Evolutionary conservation across 495 filamentous ascomycete genomes (phyloP).

Genomic region (Hypoxylon subgilvum): DNA sequence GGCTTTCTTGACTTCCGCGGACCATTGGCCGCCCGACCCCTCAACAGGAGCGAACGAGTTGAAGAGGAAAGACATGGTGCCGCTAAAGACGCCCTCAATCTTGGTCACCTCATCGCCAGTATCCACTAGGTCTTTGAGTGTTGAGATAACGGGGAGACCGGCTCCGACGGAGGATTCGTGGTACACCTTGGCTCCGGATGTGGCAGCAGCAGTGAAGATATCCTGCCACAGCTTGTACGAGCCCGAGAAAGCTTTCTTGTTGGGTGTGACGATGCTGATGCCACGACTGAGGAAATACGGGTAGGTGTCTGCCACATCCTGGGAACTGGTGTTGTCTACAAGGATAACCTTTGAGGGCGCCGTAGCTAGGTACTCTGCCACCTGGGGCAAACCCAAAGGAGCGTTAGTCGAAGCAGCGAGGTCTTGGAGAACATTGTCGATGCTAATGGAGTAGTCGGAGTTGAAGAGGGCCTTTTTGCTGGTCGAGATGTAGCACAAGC

Average conservation of each 20-base stretch:
- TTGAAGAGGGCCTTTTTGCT: conserved; percentile 78
- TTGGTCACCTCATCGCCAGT: conserved; percentile 86
- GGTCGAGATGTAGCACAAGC: conserved; percentile 79
- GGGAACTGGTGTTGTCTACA: conserved; percentile 92
- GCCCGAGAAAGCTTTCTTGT: conserved; percentile 94
- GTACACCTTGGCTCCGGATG: conserved; percentile 76
- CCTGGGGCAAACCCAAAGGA: conserved; percentile 65
- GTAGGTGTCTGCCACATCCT: conserved; percentile 77
- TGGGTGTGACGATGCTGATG: conserved; percentile 90
- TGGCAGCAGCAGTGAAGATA: conserved; percentile 71
- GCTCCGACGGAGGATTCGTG: conserved; percentile 94
- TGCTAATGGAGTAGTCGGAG: conserved; percentile 62
- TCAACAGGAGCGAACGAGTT: conserved; percentile 85
- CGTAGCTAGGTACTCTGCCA: conserved; percentile 70
- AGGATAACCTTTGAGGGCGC: conserved; percentile 77
- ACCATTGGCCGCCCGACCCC: conserved; percentile 77
- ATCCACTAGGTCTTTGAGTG: conserved; percentile 83
- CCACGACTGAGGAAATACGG: conserved; percentile 76
- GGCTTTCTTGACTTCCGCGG: conserved; percentile 83
- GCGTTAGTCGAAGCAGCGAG: conserved; percentile 63
- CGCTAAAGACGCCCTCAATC: conserved; percentile 96
- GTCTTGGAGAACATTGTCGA: conserved; percentile 59
- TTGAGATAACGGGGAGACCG: conserved; percentile 88
- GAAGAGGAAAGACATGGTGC: conserved; percentile 95
- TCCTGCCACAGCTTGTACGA: conserved; percentile 76